Evolutionary conservation across 1,139 yeast species (phyloP).

Genomic region (Pichia kudriavzevii): DNA sequence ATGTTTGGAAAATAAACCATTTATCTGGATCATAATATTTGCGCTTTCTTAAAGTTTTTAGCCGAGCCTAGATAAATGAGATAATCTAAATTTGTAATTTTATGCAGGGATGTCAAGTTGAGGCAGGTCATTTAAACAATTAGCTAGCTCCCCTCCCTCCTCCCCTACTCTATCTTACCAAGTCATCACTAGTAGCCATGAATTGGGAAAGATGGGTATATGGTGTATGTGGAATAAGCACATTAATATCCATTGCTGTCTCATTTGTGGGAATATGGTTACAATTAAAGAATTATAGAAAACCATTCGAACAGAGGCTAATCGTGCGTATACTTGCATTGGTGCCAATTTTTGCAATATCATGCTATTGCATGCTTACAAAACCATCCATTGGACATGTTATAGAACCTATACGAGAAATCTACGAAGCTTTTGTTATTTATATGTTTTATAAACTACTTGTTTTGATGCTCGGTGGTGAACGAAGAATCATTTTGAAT

Average conservation of each 20-base stretch:
- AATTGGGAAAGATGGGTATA: slow-evolving; percentile 24
- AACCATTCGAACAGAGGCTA: slow-evolving; percentile 81
- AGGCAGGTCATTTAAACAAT: no score
- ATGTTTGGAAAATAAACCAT: no score
- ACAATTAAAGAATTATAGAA: slow-evolving; percentile 68
- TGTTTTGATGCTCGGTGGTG: slow-evolving; percentile 87
- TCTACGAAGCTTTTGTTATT: slow-evolving; percentile 92
- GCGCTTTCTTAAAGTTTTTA: no score
- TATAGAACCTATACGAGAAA: slow-evolving; percentile 74
- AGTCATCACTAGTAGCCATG: not conserved
- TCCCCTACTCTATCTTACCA: no score
- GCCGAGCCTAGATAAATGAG: no score
- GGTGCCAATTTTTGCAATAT: slow-evolving; percentile 49
- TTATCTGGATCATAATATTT: no score
- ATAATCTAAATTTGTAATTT: no score
- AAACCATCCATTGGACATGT: slow-evolving; percentile 37
- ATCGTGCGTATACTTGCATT: slow-evolving; percentile 73
- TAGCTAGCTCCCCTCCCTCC: no score
- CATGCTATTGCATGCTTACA: slow-evolving; percentile 47
- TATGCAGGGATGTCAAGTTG: no score
- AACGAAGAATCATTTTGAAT: slow-evolving; percentile 63
- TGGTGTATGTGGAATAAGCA: slow-evolving; percentile 27
- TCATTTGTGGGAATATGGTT: slow-evolving; percentile 40
- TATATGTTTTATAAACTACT: slow-evolving; percentile 84
- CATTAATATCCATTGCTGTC: slow-evolving; percentile 31